A percentile compares a stretch with the other conserved stretches of the same genome.
Conservation (phyloP, 257 asterid species). For the Fraxinus quadrangulata region DNA sequence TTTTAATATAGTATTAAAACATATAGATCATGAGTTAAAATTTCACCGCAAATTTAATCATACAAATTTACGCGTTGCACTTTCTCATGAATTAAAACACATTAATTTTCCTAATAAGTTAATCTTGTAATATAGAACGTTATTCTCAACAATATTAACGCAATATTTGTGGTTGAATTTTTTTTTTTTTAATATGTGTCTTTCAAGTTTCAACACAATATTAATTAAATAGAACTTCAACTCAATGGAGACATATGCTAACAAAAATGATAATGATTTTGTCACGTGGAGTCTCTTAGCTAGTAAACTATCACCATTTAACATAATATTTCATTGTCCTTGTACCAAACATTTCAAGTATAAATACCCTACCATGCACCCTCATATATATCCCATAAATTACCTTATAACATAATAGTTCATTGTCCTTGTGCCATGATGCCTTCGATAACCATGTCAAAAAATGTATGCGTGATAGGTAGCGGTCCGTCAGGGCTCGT, state of each 20-base stretch:
- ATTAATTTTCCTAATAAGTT: too few species aligned
- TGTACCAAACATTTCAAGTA: conserved; percentile 17
- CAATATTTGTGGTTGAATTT: too few species aligned
- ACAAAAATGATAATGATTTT: conserved; percentile 14
- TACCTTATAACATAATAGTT: neutral
- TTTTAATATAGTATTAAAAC: too few species aligned
- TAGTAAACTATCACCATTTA: conserved; percentile 6
- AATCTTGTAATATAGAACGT: too few species aligned
- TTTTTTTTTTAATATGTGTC: neutral
- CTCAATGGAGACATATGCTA: conserved; percentile 9
- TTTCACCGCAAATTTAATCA: neutral
- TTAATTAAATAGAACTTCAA: neutral
- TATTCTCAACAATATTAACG: too few species aligned
- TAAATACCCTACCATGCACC: conserved; percentile 34
- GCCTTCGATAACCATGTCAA: conserved; percentile 36
- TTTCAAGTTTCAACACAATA: neutral
- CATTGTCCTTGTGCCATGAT: conserved; percentile 34
- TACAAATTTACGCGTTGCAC: too few species aligned
- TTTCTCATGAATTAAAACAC: too few species aligned
- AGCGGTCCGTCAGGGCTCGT: conserved; percentile 86
- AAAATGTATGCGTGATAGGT: conserved; percentile 72
- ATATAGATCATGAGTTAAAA: neutral
- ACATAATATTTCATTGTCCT: conserved; percentile 16
- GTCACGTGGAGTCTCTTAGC: conserved; percentile 35
- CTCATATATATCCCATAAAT: neutral